Evolutionary conservation across 495 filamentous ascomycete genomes (phyloP), one percentile per base, ranked within the genome.

Genomic region (Aspergillus avenaceus): DNA sequence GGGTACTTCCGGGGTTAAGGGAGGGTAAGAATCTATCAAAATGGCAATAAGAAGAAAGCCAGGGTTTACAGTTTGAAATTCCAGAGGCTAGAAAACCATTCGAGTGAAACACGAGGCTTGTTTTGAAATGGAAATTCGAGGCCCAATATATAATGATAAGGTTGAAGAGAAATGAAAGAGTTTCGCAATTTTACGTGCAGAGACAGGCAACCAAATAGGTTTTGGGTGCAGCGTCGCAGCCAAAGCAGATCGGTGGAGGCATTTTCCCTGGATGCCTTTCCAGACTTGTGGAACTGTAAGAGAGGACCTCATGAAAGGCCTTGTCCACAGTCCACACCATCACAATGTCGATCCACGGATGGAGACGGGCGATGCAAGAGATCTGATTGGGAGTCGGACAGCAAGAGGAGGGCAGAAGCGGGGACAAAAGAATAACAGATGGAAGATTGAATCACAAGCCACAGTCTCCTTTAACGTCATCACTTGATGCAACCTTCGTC

Each of bases 201-300:
- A 37, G 22, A 43, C 46, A 61, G 58, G 58, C 54, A 57, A 51
- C 54, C 50, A 22, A 60, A 60, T 60, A 50, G 40, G n/a, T n/a
- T n/a, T n/a, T n/a, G n/a, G n/a, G n/a, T n/a, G n/a, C n/a, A n/a
- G n/a, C 49, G 29, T 47, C 29, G 29, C 34, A 34, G 19, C 18
- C 14, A 21, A 23, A 25, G 45, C 19, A 38, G 45, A 47, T 47
- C 45, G 32, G 45, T 47, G 45, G 45, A 47, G 45, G 45, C 22
- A 34, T 37, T 47, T 23, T 16, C 32, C 45, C 14, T 38, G 32
- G 19, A 45, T 45, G 42, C 23, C 42, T 45, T 34, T 16, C 14
- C 29, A 36, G 32, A 21, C 34, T 21, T 38, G 34, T 38, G 34
- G 34, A 38, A 38, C 34, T 38, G 1, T n/a, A n/a, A n/a, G n/a